These are phyloP conservation scores for Mucor racemosus DNA, from an alignment of 371 early-diverging fungal species.

Conservation along the genomic window DNA sequence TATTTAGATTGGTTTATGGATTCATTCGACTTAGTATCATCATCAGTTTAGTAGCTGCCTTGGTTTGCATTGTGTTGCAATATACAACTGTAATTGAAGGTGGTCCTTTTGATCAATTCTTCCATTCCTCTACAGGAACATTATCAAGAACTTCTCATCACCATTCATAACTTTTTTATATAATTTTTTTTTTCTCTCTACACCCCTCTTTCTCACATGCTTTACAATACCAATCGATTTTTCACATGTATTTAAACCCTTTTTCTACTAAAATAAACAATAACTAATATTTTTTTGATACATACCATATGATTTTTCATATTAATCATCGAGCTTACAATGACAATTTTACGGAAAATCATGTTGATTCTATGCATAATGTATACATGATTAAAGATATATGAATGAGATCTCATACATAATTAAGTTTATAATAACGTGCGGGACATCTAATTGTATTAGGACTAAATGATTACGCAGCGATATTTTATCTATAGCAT, in stretches of 20 bases:
- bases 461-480: too few species aligned
- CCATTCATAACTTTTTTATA: neutral
- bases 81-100: conserved; percentile 1
- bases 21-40: conserved; percentile 46
- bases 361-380: too few species aligned
- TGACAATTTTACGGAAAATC: too few species aligned
- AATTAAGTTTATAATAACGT: too few species aligned
- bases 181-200: neutral
- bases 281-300: neutral
- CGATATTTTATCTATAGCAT: too few species aligned
- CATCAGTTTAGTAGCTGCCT: conserved; percentile 23
- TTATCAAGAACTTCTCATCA: conserved; percentile 1
- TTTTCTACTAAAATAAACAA: neutral
- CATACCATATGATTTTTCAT: neutral
- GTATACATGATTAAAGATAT: too few species aligned
- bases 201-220: conserved; percentile 1
- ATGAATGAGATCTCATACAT: too few species aligned
- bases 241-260: conserved; percentile 3
- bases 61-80: conserved; percentile 29
- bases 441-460: too few species aligned
- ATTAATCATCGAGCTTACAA: too few species aligned
- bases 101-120: conserved; percentile 8
- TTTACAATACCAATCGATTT: neutral
- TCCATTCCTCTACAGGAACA: neutral
- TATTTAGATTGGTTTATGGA: conserved; percentile 35